A percentile compares a stretch with the other conserved stretches of the same genome.
Evolutionary conservation across 352 stramenopile genomes (phyloP).

Genomic region (Phytophthora rubi): DNA sequence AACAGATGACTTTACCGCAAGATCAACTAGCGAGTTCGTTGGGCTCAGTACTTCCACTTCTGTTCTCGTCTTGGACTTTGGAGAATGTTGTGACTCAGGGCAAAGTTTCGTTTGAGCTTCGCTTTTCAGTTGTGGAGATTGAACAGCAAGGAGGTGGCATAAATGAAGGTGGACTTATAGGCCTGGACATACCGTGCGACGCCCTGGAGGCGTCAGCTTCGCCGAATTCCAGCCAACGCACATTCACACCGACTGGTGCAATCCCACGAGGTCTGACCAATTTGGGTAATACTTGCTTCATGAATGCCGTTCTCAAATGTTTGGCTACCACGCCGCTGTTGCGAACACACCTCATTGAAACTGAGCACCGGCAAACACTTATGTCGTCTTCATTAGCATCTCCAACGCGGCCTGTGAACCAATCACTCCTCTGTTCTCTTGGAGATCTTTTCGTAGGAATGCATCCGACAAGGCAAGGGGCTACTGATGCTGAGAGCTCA

Average conservation of each 20-base stretch:
- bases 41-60: neutral
- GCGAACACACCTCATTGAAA: constrained; percentile 89
- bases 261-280: constrained; percentile 53
- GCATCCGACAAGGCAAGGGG: constrained; percentile 5
- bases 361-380: constrained; percentile 50
- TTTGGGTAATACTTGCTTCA: constrained; percentile 85
- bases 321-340: constrained; percentile 92
- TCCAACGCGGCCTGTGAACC: neutral
- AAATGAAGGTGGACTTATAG: neutral
- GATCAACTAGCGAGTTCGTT: constrained; percentile 15
- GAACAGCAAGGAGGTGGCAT: neutral
- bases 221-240: neutral
- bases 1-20: constrained; percentile 9
- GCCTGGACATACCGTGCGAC: neutral
- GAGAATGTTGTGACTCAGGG: neutral
- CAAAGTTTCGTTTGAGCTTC: constrained; percentile 21
- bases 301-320: constrained; percentile 89
- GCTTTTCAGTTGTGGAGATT: constrained; percentile 20
- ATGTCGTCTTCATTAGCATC: neutral
- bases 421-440: constrained; percentile 72
- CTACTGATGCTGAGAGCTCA: neutral
- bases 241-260: neutral
- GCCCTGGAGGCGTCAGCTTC: neutral
- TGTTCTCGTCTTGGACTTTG: constrained; percentile 7
- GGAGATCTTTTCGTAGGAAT: constrained; percentile 78